Evolutionary conservation across 2,329 filamentous ascomycete genomes (phyloP).

Genomic region (Sclerotinia sclerotiorum): DNA sequence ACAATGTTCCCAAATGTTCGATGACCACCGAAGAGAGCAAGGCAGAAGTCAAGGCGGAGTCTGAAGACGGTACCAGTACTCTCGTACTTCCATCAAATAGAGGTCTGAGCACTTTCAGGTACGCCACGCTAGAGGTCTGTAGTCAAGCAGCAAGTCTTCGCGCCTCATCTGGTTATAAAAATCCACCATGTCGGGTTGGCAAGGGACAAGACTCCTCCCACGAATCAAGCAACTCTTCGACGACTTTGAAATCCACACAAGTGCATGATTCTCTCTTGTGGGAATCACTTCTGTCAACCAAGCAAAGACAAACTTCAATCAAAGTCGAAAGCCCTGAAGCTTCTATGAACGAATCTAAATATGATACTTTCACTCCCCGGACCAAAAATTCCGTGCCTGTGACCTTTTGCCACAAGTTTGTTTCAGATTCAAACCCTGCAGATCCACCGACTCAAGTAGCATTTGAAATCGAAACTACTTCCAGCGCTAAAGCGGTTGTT

Average conservation of each 20-base stretch:
- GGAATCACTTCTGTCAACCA: neutral
- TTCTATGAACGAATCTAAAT: neutral
- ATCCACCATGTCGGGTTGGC: neutral
- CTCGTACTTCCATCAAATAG: neutral
- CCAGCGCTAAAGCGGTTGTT: neutral
- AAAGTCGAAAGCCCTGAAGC: neutral
- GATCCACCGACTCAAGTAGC: neutral
- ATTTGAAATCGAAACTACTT: neutral
- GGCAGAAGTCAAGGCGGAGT: neutral
- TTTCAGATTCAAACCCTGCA: neutral
- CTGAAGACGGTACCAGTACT: neutral
- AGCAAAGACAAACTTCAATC: neutral
- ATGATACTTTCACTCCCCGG: neutral
- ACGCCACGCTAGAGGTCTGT: neutral
- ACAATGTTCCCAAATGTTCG: neutral
- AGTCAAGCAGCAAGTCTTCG: conserved; percentile 11
- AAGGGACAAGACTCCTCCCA: neutral
- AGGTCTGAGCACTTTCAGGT: conserved; percentile 9
- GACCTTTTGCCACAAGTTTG: neutral
- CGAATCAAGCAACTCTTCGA: neutral
- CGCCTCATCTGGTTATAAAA: neutral
- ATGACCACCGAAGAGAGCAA: neutral
- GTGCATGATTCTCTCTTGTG: neutral
- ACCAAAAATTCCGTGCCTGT: neutral
- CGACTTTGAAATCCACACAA: neutral